A percentile compares a stretch with the other conserved stretches of the same genome.
These are phyloP conservation scores for Perkinsus olseni DNA, from an alignment of 169 alveolate genomes.

Conservation along the genomic window DNA sequence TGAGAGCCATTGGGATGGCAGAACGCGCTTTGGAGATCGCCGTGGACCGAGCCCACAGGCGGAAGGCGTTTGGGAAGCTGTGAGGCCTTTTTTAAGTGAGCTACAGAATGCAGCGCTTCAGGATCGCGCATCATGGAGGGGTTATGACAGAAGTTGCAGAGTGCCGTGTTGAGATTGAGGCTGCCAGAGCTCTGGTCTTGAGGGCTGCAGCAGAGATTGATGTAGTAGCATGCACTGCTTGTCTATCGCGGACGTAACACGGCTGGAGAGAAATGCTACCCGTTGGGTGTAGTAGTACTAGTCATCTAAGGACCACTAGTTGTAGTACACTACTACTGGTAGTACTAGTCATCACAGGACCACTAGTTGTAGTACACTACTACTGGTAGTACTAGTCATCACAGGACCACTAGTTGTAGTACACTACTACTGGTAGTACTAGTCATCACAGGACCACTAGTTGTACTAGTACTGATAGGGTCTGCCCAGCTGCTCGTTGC, in stretches of 20 bases:
- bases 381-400: too few species aligned
- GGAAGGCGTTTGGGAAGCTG: constrained; percentile 24
- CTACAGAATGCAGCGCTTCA: background rate
- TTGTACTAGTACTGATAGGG: background rate
- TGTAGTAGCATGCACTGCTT: background rate
- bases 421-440: too few species aligned
- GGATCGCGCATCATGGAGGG: background rate
- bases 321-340: too few species aligned
- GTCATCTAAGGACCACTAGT: too few species aligned
- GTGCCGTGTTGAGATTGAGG: background rate
- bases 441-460: too few species aligned
- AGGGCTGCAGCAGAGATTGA: background rate
- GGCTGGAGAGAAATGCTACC: too few species aligned
- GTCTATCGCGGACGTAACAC: background rate
- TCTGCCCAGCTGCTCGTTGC: background rate
- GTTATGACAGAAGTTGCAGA: background rate
- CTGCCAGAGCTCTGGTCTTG: background rate
- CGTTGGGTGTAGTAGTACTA: too few species aligned
- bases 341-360: too few species aligned
- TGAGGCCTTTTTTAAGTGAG: background rate
- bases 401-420: too few species aligned
- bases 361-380: too few species aligned
- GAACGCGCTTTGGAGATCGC: constrained; percentile 28
- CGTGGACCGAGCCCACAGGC: constrained; percentile 21
- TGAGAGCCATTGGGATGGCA: constrained; percentile 41